A percentile compares a stretch with the other conserved stretches of the same genome.
Conservation (phyloP, 345 rosid genomes). For the Capsella bursapastoris region DNA sequence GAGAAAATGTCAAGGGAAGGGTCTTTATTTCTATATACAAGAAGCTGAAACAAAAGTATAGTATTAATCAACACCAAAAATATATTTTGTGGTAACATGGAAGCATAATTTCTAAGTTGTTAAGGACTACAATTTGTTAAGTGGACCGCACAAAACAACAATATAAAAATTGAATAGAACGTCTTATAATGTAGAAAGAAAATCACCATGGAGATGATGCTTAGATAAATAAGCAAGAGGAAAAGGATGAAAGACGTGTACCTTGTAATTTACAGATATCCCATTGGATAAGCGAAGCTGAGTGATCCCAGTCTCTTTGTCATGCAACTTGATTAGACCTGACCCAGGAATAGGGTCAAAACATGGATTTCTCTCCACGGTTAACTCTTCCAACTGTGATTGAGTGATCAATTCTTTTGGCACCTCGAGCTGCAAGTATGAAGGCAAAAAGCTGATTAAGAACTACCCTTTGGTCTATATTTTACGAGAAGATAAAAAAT, state of each 20-base stretch:
- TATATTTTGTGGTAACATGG: not conserved
- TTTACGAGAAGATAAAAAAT: constrained; percentile 10
- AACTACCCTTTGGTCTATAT: constrained; percentile 17
- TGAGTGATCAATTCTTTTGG: constrained; percentile 86
- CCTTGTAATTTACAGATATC: constrained; percentile 89
- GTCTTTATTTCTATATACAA: not conserved
- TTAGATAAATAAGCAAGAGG: constrained; percentile 18
- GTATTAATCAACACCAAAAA: constrained; percentile 13
- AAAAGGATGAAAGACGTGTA: constrained; percentile 34
- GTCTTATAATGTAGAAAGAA: constrained; percentile 22
- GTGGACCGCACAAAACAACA: constrained; percentile 15
- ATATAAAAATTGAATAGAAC: not conserved
- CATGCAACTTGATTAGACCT: constrained; percentile 64
- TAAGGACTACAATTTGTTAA: constrained; percentile 14
- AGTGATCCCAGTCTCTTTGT: constrained; percentile 87
- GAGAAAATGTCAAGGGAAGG: constrained; percentile 8
- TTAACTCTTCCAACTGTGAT: constrained; percentile 70
- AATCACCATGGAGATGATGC: constrained; percentile 20
- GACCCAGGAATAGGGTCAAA: constrained; percentile 64
- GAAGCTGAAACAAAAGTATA: constrained; percentile 1
- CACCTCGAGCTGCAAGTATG: constrained; percentile 86
- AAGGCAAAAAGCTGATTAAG: constrained; percentile 34
- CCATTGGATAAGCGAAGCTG: constrained; percentile 92
- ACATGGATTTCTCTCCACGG: constrained; percentile 61
- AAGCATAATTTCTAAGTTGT: not conserved